Evolutionary conservation across 257 asterid species (phyloP).

Genomic region (Solanum ossicruentum): DNA sequence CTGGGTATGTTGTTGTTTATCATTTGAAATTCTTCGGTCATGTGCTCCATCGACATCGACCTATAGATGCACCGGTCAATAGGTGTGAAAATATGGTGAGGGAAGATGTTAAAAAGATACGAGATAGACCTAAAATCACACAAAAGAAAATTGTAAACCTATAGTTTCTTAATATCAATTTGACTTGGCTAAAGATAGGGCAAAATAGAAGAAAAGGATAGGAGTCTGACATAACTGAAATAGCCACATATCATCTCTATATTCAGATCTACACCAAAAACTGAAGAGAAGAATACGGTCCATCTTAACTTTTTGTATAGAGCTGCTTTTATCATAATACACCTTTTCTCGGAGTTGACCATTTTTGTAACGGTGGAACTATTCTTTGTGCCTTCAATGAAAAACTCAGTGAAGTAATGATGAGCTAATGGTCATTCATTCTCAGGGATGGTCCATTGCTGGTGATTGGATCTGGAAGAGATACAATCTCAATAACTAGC

Average conservation of each 20-base stretch:
- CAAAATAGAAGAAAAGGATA: not conserved
- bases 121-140: not conserved
- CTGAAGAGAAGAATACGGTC: not conserved
- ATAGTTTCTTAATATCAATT: not conserved
- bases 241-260: not conserved
- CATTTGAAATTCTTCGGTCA: not conserved
- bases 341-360: not conserved
- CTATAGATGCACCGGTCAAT: not conserved
- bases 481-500: slow-evolving; percentile 85
- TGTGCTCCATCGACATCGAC: not conserved
- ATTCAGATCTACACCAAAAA: not conserved
- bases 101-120: not conserved
- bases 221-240: not conserved
- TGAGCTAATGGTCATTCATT: not conserved
- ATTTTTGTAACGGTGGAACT: not conserved
- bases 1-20: not conserved
- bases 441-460: slow-evolving; percentile 96
- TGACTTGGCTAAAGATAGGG: not conserved
- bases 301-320: not conserved
- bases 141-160: not conserved
- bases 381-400: not conserved
- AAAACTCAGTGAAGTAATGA: not conserved
- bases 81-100: not conserved
- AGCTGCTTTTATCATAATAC: not conserved
- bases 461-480: slow-evolving; percentile 98